Evolutionary conservation across 2,329 filamentous ascomycete species (phyloP).

Genomic region (Fusarium proliferatum): DNA sequence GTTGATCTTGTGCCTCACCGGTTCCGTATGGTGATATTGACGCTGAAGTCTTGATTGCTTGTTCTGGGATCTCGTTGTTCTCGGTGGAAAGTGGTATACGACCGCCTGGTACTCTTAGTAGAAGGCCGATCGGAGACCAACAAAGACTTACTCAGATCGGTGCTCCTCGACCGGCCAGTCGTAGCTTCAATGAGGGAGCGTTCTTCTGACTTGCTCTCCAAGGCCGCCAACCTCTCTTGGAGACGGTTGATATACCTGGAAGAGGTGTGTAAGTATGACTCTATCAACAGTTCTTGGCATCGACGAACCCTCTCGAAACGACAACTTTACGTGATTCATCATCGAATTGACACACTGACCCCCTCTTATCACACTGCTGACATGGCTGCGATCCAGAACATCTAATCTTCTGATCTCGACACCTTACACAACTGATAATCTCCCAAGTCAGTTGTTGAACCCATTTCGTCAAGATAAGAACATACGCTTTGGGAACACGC

Average conservation of each 20-base stretch:
- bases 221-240: conserved; percentile 20
- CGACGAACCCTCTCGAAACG: conserved; percentile 23
- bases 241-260: conserved; percentile 29
- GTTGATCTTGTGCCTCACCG: neutral
- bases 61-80: neutral
- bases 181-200: neutral
- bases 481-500: conserved; percentile 33
- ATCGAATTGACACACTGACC: conserved; percentile 20
- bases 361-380: conserved; percentile 33
- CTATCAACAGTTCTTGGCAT: too few relatives aligned
- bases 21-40: neutral
- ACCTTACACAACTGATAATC: conserved; percentile 28
- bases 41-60: neutral
- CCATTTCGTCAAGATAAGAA: neutral
- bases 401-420: conserved; percentile 36
- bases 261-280: neutral
- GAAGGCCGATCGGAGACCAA: fast-evolving
- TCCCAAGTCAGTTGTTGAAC: neutral
- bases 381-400: conserved; percentile 30
- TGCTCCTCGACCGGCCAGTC: neutral
- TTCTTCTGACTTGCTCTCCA: conserved; percentile 9
- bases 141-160: neutral
- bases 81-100: neutral
- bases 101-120: neutral
- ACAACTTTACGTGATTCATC: conserved; percentile 33